A percentile compares a stretch with the other conserved stretches of the same genome.
These are phyloP conservation scores for Gossypium herbaceum DNA, from an alignment of 345 rosid species.

Conservation along the genomic window DNA sequence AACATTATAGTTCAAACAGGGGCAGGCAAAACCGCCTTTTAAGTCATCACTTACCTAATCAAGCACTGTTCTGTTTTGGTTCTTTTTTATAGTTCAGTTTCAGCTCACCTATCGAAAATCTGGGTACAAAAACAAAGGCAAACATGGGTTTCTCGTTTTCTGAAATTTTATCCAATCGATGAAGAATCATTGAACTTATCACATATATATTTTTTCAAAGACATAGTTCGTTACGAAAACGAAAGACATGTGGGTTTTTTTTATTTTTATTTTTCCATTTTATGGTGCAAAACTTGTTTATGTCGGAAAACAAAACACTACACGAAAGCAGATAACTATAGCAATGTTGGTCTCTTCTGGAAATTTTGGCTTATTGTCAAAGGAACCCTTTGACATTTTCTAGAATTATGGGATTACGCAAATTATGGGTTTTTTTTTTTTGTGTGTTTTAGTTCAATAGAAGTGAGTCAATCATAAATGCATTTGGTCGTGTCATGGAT, in stretches of 20 bases:
- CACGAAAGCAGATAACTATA: no score
- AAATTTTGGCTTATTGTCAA: no score
- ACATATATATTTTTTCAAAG: not conserved
- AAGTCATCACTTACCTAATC: not conserved
- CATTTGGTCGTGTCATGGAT: no score
- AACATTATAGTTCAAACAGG: not conserved
- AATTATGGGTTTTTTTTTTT: no score
- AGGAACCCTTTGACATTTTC: no score
- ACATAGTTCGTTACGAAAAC: not conserved
- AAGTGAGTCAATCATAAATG: no score
- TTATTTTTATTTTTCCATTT: not conserved
- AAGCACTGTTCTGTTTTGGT: not conserved
- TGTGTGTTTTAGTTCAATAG: no score
- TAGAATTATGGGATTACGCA: no score
- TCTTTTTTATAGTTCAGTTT: not conserved
- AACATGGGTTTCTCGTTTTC: not conserved
- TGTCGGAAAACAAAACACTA: no score
- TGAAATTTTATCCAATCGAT: not conserved
- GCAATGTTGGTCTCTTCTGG: no score
- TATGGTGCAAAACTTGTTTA: no score
- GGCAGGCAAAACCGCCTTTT: not conserved
- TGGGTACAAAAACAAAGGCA: not conserved
- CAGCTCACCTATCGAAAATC: not conserved
- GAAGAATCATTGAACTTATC: not conserved
- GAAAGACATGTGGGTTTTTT: not conserved